Conservation (phyloP, 2,329 filamentous ascomycete genomes). For the Colletotrichum musicola region DNA sequence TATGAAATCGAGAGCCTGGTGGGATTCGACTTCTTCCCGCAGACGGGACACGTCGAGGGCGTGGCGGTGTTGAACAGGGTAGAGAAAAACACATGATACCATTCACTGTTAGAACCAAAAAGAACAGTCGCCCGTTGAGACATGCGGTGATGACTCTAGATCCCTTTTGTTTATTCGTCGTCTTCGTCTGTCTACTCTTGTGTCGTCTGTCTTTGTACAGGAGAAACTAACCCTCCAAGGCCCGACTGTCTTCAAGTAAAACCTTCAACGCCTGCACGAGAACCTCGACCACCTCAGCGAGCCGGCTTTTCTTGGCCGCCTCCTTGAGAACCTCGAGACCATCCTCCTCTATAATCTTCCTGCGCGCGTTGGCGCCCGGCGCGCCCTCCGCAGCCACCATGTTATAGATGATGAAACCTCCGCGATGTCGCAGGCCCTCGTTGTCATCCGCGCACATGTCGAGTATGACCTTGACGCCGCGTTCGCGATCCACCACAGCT, state of each 20-base stretch:
- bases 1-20: constrained; percentile 92
- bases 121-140: neutral
- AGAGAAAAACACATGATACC: constrained; percentile 47
- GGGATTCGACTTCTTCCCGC: constrained; percentile 98
- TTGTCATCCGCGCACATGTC: constrained; percentile 80
- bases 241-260: constrained; percentile 60
- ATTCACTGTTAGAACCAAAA: constrained; percentile 8
- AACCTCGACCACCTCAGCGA: constrained; percentile 77
- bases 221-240: constrained; percentile 29
- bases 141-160: neutral
- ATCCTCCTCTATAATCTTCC: constrained; percentile 70
- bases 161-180: constrained; percentile 9
- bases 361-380: constrained; percentile 70
- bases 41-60: constrained; percentile 79
- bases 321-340: constrained; percentile 78
- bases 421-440: constrained; percentile 77
- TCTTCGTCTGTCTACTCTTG: constrained; percentile 30
- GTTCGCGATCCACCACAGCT: constrained; percentile 76
- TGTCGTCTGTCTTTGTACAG: constrained; percentile 19
- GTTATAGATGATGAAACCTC: constrained; percentile 81
- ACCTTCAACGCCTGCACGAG: constrained; percentile 80
- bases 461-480: constrained; percentile 84
- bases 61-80: constrained; percentile 74
- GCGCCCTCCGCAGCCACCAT: constrained; percentile 76
- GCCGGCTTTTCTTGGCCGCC: constrained; percentile 76